Evolutionary conservation across 2,329 filamentous ascomycete species (phyloP).

Genomic region (Colletotrichum sojae): DNA sequence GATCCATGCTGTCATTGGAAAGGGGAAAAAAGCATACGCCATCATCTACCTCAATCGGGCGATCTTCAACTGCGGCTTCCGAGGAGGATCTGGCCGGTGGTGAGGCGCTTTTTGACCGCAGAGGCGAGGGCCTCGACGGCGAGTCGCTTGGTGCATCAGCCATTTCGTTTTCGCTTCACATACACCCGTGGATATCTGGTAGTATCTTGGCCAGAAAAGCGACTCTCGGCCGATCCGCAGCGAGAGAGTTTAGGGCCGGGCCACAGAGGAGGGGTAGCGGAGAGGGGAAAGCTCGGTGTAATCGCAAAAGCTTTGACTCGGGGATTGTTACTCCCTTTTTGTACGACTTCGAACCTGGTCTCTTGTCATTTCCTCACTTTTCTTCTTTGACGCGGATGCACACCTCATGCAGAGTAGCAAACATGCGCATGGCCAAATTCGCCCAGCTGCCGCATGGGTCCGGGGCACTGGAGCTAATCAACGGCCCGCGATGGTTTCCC

Average conservation of each 20-base stretch:
- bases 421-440: not conserved
- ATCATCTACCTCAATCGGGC: not conserved
- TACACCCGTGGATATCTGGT: not conserved
- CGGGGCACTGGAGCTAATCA: constrained; percentile 18
- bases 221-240: not conserved
- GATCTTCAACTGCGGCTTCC: not conserved
- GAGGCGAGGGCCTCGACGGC: not conserved
- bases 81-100: not conserved
- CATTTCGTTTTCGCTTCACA: not conserved
- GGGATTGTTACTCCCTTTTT: not conserved
- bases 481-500: constrained; percentile 1
- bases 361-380: not conserved
- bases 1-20: not conserved
- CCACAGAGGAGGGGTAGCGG: not conserved
- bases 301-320: not conserved
- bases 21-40: not conserved
- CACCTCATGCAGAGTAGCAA: constrained; percentile 4
- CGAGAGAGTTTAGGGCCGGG: not conserved
- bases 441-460: not conserved
- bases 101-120: not conserved
- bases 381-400: not conserved
- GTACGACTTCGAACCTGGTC: not conserved
- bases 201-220: not conserved
- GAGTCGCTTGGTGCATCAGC: not conserved
- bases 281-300: not conserved